Evolutionary conservation across 495 filamentous ascomycete species (phyloP), one percentile per base, ranked within the genome.

Genomic region (Penicillium angulare): DNA sequence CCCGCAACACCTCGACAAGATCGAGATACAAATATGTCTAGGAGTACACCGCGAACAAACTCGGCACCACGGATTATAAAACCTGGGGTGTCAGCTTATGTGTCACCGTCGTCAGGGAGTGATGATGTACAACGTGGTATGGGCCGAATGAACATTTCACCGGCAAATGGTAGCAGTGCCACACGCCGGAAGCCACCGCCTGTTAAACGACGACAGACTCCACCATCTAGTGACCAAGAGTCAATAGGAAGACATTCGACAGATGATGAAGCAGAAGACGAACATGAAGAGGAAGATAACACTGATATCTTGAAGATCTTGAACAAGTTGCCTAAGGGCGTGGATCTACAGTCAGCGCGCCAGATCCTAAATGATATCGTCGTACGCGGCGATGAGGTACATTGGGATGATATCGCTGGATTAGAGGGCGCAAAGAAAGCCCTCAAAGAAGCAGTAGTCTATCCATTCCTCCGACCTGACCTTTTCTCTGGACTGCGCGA

Each of bases 291-390:
- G n/a, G n/a, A n/a, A 15, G 56, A 60, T 7, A 71, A 75, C 59
- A 66, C 79, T 35, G 69, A 77, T 43, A 61, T 77, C 49, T 63
- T 89, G 61, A 60, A 77, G 2, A 75, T 95, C 23, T 65, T 96
- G 57, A 88, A 87, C 53, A 84, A 86, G 42, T 71, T 97, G 1
- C 89, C 90, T 2, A 78, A 82, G 41, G 89, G 88, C 3, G 82
- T 96, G 35, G 93, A 99, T 63, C 79, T 83, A 35, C 68, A 78
- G 12, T 89, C 95, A 1, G 91, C 92, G 1, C 86, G 87, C 53
- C 90, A 96, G 53, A 95, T 99, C 32, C 77, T 97, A 42, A 96
- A 96, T 62, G 95, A 99, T 53, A 95, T 99, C 45, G 90, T 99
- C 8, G 85, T 97, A 7, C 82, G 92, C 46, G 93, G 95, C 7